Evolutionary conservation across 257 asterid species (phyloP).

Genomic region (Jacaranda mimosifolia): DNA sequence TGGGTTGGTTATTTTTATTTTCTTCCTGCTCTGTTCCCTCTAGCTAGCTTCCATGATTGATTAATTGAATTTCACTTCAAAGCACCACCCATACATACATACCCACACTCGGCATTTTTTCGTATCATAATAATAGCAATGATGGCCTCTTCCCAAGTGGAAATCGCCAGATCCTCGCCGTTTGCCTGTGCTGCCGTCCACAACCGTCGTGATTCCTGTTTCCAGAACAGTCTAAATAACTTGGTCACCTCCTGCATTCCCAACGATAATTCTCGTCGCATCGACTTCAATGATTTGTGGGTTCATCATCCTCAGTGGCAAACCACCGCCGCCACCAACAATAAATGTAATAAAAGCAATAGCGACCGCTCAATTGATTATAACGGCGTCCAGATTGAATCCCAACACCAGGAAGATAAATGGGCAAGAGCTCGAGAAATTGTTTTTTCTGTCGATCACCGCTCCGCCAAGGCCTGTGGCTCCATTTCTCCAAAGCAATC

Average conservation of each 20-base stretch:
- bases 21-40: not conserved
- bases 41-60: not conserved
- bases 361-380: not conserved
- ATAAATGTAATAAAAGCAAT: not conserved
- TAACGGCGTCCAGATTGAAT: not conserved
- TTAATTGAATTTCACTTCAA: not conserved
- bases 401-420: slow-evolving; percentile 32
- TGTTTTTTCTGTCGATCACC: slow-evolving; percentile 34
- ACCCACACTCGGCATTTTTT: not conserved
- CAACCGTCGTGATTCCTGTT: slow-evolving; percentile 37
- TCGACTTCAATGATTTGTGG: slow-evolving; percentile 67
- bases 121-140: too few species aligned
- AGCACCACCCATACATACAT: too few species aligned
- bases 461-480: not conserved
- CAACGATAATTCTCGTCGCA: slow-evolving; percentile 30
- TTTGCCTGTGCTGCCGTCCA: slow-evolving; percentile 35
- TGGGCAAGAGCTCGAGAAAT: slow-evolving; percentile 68
- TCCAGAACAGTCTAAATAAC: slow-evolving; percentile 34
- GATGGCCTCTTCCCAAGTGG: slow-evolving; percentile 59
- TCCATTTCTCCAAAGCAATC: slow-evolving; percentile 23
- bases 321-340: not conserved
- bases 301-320: slow-evolving; percentile 69
- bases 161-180: slow-evolving; percentile 46
- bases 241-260: slow-evolving; percentile 39
- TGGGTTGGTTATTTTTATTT: not conserved